Conservation (phyloP, 306 rosid species). For the Pyrus communis region DNA sequence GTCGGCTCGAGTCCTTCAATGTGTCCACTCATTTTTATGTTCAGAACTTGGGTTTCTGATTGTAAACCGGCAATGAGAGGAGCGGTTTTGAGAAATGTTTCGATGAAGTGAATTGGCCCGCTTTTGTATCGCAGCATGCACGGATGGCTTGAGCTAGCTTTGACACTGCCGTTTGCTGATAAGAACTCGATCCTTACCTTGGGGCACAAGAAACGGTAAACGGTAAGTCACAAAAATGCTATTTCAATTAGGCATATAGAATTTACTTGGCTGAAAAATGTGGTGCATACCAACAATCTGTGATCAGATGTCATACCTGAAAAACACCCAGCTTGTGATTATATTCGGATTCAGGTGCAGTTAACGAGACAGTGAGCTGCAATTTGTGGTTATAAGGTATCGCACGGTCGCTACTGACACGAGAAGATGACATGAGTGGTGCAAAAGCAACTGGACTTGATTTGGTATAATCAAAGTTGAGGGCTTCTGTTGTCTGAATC, state of each 20-base stretch:
- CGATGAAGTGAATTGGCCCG: background rate
- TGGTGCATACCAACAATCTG: too few species aligned
- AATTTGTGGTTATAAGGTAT: conserved; percentile 21
- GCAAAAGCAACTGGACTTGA: conserved; percentile 18
- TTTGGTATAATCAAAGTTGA: conserved; percentile 26
- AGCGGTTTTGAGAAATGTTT: conserved; percentile 8
- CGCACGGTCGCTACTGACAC: background rate
- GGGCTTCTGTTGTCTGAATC: conserved; percentile 3
- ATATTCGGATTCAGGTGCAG: conserved; percentile 20
- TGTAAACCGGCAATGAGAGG: conserved; percentile 19
- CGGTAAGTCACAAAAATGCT: background rate
- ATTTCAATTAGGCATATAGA: background rate
- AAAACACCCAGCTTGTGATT: conserved; percentile 15
- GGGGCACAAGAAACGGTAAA: background rate
- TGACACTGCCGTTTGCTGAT: conserved; percentile 19
- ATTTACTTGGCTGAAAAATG: too few species aligned
- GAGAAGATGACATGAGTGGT: conserved; percentile 6
- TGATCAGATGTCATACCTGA: conserved; percentile 12
- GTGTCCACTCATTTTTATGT: conserved; percentile 6
- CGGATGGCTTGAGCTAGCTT: conserved; percentile 17
- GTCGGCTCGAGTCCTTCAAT: conserved; percentile 12
- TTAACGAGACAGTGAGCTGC: conserved; percentile 19
- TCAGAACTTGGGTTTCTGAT: conserved; percentile 20
- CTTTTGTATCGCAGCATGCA: conserved; percentile 23
- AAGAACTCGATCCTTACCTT: conserved; percentile 24